Percentiles rank a stretch among this genome's conserved stretches.
Evolutionary conservation across 2,329 filamentous ascomycete species (phyloP).

Genomic region (Cladosporium sp.): DNA sequence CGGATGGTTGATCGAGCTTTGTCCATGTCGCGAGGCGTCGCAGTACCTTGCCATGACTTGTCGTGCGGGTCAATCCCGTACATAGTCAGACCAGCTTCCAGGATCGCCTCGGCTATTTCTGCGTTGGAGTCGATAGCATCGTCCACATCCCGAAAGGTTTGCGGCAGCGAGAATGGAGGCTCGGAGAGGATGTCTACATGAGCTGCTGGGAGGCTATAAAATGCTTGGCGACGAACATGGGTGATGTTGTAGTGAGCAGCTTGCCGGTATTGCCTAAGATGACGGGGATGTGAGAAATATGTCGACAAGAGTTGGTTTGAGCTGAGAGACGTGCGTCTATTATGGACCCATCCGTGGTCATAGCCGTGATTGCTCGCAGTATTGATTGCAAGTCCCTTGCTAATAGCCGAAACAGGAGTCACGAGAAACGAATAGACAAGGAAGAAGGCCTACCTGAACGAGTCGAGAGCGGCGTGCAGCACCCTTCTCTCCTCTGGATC

Average conservation of each 20-base stretch:
- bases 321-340: neutral
- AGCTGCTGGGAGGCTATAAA: constrained; percentile 78
- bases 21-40: constrained; percentile 70
- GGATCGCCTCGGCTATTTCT: constrained; percentile 71
- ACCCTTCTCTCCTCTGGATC: constrained; percentile 78
- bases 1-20: constrained; percentile 89
- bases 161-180: constrained; percentile 75
- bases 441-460: constrained; percentile 65
- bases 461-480: constrained; percentile 76
- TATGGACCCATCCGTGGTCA: neutral
- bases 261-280: constrained; percentile 58
- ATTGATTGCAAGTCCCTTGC: neutral
- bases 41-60: constrained; percentile 60
- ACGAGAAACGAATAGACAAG: neutral
- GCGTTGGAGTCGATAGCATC: constrained; percentile 85
- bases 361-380: neutral
- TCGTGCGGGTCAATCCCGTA: constrained; percentile 51
- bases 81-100: constrained; percentile 59
- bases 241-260: constrained; percentile 85
- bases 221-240: constrained; percentile 81
- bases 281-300: constrained; percentile 9
- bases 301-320: neutral
- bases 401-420: too few relatives aligned
- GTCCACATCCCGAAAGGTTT: constrained; percentile 72
- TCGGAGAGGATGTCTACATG: constrained; percentile 79